Evolutionary conservation across 495 filamentous ascomycete species (phyloP).

Genomic region (Tuber borchii): DNA sequence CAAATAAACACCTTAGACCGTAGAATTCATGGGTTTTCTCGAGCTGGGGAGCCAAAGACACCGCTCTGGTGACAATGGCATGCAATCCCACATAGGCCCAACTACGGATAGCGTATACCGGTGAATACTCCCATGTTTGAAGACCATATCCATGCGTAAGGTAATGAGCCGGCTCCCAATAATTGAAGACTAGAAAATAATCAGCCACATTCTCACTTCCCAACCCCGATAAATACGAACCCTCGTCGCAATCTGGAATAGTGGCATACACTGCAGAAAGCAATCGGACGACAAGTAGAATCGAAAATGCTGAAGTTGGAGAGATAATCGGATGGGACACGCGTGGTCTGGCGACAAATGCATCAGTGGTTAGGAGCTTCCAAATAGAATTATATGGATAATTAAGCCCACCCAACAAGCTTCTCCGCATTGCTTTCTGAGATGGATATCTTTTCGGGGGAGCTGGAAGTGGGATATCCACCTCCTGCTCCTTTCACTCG

Average conservation of each 20-base stretch:
- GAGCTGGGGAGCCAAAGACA: conserved; percentile 54
- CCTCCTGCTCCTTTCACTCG: not conserved
- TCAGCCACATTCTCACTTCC: conserved; percentile 4
- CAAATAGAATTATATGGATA: not conserved
- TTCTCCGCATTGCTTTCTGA: conserved; percentile 14
- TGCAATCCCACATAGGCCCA: conserved; percentile 92
- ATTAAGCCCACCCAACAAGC: conserved; percentile 12
- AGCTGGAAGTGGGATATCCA: not conserved
- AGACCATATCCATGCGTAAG: conserved; percentile 85
- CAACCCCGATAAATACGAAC: conserved; percentile 4
- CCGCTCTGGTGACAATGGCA: conserved; percentile 60
- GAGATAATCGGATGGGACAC: conserved; percentile 25
- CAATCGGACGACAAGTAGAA: conserved; percentile 64
- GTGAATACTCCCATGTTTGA: conserved; percentile 99
- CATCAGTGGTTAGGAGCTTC: not conserved
- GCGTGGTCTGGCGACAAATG: conserved; percentile 8
- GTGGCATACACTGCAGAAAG: conserved; percentile 77
- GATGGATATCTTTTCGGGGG: conserved; percentile 8
- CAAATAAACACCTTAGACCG: conserved; percentile 67
- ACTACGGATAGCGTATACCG: conserved; percentile 88
- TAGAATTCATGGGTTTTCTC: conserved; percentile 73
- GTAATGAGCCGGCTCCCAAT: conserved; percentile 97
- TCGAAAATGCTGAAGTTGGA: conserved; percentile 56
- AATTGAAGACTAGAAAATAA: conserved; percentile 68
- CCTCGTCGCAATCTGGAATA: conserved; percentile 96